Percentiles rank a stretch among this genome's conserved stretches.
phyloP scores from a whole-genome alignment of 2,329 filamentous ascomycete genomes.

The Stachybotrys chlorohalonatus region DNA sequence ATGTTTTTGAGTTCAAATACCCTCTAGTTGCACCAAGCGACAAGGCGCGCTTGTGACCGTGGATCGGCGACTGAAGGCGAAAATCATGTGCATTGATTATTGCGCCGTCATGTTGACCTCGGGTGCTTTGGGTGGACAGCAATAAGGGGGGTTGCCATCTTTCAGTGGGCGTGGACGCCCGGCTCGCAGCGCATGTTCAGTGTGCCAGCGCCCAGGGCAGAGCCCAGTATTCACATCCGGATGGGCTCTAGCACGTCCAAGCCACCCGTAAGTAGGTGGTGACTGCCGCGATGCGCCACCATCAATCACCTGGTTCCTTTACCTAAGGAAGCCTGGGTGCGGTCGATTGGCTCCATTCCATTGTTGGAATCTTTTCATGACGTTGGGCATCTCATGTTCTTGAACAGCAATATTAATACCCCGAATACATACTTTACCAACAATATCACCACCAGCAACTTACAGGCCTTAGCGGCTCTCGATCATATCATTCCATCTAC shows the following conservation, averaged over 20 bases:
- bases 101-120: conserved; percentile 2
- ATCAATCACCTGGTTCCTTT: no score
- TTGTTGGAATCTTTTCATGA: not conserved
- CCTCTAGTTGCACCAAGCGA: not conserved
- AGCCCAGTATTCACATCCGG: not conserved
- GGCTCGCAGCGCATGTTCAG: no score
- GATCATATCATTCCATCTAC: no score
- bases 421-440: not conserved
- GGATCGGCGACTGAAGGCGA: not conserved
- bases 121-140: not conserved
- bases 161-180: no score
- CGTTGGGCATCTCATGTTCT: not conserved
- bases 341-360: not conserved
- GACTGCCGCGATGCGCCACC: no score
- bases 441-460: not conserved
- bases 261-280: not conserved
- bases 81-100: conserved; percentile 9
- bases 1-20: conserved; percentile 20
- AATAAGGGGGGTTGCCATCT: not conserved
- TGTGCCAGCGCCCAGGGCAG: no score
- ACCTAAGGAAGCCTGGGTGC: no score
- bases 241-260: not conserved
- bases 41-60: not conserved
- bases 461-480: no score
- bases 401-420: not conserved